Evolutionary conservation across 192 early-diverging fungal genomes (phyloP).

Genomic region (Coemansia sp.): DNA sequence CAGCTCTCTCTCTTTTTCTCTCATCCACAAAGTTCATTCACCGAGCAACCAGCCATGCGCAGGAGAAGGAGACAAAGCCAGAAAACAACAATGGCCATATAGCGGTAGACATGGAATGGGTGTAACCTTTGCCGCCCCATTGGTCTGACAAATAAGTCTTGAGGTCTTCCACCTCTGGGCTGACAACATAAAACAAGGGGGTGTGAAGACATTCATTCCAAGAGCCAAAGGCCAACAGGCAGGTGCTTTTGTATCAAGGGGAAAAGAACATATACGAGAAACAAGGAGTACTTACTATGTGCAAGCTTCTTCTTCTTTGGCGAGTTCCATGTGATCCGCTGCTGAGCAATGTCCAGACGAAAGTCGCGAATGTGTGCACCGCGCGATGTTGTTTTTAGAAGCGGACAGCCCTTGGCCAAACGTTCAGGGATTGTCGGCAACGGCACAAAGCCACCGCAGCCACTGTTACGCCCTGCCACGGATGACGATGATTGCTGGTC

Average conservation of each 20-base stretch:
- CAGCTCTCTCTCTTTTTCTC: neutral
- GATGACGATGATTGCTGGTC: slow-evolving; percentile 3
- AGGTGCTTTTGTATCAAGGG: too few species aligned
- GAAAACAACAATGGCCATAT: neutral
- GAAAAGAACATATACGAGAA: neutral
- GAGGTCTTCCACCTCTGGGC: neutral
- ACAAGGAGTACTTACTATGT: slow-evolving; percentile 43
- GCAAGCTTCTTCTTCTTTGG: slow-evolving; percentile 56
- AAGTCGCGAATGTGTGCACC: slow-evolving; percentile 49
- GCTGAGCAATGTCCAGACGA: slow-evolving; percentile 55
- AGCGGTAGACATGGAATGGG: too few species aligned
- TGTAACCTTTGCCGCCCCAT: neutral
- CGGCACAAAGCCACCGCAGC: slow-evolving; percentile 6
- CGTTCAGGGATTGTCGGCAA: slow-evolving; percentile 38
- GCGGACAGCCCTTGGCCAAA: slow-evolving; percentile 40
- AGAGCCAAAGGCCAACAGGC: too few species aligned
- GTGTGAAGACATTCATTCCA: too few species aligned
- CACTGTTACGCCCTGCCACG: neutral
- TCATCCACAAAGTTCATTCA: neutral
- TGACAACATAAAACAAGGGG: neutral
- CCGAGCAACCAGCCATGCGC: neutral
- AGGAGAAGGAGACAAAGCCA: neutral
- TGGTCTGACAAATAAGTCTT: neutral
- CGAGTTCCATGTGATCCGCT: slow-evolving; percentile 56
- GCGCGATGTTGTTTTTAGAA: slow-evolving; percentile 51